These are phyloP conservation scores for Copromyces sp. DNA, from an alignment of 495 filamentous ascomycete genomes.

Conservation along the genomic window DNA sequence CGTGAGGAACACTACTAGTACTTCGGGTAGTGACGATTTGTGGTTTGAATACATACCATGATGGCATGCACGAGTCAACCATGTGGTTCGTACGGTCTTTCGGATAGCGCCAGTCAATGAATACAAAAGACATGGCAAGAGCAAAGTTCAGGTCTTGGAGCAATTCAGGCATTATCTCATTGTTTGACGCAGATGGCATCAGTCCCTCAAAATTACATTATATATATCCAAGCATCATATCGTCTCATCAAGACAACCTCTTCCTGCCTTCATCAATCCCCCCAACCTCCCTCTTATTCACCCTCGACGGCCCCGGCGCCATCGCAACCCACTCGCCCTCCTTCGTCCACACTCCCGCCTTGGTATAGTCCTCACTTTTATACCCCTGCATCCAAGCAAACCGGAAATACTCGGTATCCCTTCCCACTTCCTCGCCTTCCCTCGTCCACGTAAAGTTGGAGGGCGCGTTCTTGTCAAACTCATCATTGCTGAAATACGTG, in stretches of 20 bases:
- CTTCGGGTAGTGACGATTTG: no score
- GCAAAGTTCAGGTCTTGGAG: no score
- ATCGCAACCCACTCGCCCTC: slow-evolving; percentile 61
- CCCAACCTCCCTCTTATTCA: slow-evolving; percentile 17
- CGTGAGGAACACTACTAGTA: background rate
- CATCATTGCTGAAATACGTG: slow-evolving; percentile 43
- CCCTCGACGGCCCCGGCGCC: slow-evolving; percentile 33
- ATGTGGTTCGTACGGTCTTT: no score
- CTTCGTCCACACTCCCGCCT: slow-evolving; percentile 64
- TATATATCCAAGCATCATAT: background rate
- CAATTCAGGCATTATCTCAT: no score
- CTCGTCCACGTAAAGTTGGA: slow-evolving; percentile 36
- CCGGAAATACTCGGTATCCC: slow-evolving; percentile 69
- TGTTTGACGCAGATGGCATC: no score
- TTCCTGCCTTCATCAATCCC: background rate
- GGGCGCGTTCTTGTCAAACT: slow-evolving; percentile 21
- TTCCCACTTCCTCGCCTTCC: slow-evolving; percentile 30
- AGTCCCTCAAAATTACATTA: no score
- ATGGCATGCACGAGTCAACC: no score
- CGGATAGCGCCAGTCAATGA: no score
- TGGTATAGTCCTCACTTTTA: slow-evolving; percentile 62
- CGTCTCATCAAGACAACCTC: background rate
- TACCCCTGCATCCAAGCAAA: slow-evolving; percentile 73
- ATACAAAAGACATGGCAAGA: no score
- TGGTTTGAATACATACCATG: no score